Conservation (phyloP, 106 monocot genomes). For the Acorus gramineus region DNA sequence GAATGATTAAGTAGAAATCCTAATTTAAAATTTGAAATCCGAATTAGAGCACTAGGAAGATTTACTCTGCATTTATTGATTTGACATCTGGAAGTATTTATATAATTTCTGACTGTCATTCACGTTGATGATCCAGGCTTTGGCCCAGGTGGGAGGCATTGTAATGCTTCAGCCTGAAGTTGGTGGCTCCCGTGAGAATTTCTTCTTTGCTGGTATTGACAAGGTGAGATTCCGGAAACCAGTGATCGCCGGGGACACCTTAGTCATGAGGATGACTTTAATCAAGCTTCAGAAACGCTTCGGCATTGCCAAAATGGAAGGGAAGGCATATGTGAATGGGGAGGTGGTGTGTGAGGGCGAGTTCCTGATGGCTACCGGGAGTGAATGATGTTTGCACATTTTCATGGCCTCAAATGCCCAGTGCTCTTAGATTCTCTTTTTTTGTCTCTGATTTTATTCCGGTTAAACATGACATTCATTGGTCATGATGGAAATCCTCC, state of each 20-base stretch:
- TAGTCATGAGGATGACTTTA: constrained; percentile 92
- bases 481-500: too few species aligned
- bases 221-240: constrained; percentile 97
- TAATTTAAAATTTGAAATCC: too few species aligned
- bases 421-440: too few species aligned
- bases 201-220: constrained; percentile 93
- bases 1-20: too few species aligned
- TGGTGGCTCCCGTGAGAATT: constrained; percentile 76
- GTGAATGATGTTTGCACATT: not conserved
- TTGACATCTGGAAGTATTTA: too few species aligned
- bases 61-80: too few species aligned
- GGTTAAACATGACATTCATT: too few species aligned
- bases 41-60: too few species aligned
- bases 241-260: constrained; percentile 83
- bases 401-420: too few species aligned
- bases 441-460: too few species aligned
- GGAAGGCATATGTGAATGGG: constrained; percentile 85
- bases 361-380: constrained; percentile 78
- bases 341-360: constrained; percentile 93
- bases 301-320: constrained; percentile 92
- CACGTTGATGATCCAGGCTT: constrained; percentile 33
- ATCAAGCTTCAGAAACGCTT: constrained; percentile 75
- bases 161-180: constrained; percentile 92
- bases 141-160: constrained; percentile 92
- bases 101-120: too few species aligned